phyloP scores from a whole-genome alignment of 345 rosid genomes.

The Brassica nigra region DNA sequence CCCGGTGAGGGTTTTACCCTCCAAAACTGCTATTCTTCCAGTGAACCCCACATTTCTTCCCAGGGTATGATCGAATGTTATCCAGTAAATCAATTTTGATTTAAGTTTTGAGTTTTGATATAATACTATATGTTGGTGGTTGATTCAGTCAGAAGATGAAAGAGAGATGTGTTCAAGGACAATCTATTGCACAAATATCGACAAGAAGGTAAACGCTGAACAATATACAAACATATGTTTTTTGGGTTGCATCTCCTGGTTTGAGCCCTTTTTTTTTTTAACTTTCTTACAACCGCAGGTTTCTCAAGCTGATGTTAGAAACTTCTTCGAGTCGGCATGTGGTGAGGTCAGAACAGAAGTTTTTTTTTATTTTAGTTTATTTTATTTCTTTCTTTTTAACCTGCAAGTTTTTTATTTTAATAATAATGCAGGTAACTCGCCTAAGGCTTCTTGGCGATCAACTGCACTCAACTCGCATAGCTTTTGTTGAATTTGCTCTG shows the following conservation, averaged over 20 bases:
- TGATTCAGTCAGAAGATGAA: slow-evolving; percentile 88
- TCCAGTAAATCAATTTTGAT: neutral
- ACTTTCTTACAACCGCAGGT: slow-evolving; percentile 44
- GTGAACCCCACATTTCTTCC: slow-evolving; percentile 94
- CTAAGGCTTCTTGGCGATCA: slow-evolving; percentile 87
- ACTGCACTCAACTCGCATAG: slow-evolving; percentile 83
- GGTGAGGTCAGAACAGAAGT: slow-evolving; percentile 67
- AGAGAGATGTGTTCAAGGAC: slow-evolving; percentile 93
- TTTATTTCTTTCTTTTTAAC: neutral
- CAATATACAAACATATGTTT: neutral
- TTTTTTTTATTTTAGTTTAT: too few species aligned
- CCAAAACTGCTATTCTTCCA: slow-evolving; percentile 92
- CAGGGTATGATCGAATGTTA: slow-evolving; percentile 53
- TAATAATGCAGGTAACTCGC: slow-evolving; percentile 62
- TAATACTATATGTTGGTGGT: neutral
- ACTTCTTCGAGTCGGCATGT: slow-evolving; percentile 75
- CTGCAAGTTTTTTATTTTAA: neutral
- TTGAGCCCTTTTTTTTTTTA: neutral
- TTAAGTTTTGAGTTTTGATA: slow-evolving; percentile 25
- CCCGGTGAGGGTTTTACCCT: slow-evolving; percentile 87
- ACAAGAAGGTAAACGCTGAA: slow-evolving; percentile 62
- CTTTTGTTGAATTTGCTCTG: slow-evolving; percentile 85
- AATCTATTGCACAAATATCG: slow-evolving; percentile 89
- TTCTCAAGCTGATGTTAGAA: slow-evolving; percentile 80
- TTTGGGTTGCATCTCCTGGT: neutral